Conservation (phyloP, 2,329 filamentous ascomycete species). For the Salinomyces thailandicus region DNA sequence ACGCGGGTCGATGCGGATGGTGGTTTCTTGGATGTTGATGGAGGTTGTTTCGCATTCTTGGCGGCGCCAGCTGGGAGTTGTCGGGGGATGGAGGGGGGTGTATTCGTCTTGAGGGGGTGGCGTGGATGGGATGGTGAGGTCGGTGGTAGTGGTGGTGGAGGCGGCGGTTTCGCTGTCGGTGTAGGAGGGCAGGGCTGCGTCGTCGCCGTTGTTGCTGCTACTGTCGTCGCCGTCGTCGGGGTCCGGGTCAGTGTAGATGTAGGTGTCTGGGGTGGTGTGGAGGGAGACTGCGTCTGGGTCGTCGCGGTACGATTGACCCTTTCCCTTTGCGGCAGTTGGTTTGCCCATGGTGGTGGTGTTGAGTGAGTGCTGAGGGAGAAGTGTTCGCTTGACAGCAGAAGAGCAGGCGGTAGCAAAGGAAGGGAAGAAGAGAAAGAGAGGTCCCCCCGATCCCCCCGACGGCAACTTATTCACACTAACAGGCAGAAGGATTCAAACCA, state of each 20-base stretch:
- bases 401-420: too few species aligned
- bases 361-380: not conserved
- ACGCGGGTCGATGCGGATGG: constrained; percentile 20
- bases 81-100: constrained; percentile 7
- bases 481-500: too few species aligned
- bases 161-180: constrained; percentile 16
- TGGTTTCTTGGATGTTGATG: constrained; percentile 13
- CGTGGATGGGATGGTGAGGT: not conserved
- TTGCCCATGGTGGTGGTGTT: constrained; percentile 2
- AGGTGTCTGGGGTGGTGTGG: constrained; percentile 20
- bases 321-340: not conserved
- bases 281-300: constrained; percentile 20
- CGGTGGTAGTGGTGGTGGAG: not conserved
- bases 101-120: constrained; percentile 9
- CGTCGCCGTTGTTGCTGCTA: too few species aligned
- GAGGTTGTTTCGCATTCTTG: constrained; percentile 3
- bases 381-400: too few species aligned
- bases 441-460: too few species aligned
- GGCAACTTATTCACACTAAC: too few species aligned
- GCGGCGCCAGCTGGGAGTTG: constrained; percentile 1
- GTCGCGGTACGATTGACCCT: constrained; percentile 11
- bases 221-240: too few species aligned
- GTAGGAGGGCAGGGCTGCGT: constrained; percentile 17
- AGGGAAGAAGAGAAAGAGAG: too few species aligned
- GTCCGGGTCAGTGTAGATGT: constrained; percentile 19